Evolutionary conservation across 2,329 filamentous ascomycete species (phyloP).

Genomic region (Cadophora luteo-olivacea): DNA sequence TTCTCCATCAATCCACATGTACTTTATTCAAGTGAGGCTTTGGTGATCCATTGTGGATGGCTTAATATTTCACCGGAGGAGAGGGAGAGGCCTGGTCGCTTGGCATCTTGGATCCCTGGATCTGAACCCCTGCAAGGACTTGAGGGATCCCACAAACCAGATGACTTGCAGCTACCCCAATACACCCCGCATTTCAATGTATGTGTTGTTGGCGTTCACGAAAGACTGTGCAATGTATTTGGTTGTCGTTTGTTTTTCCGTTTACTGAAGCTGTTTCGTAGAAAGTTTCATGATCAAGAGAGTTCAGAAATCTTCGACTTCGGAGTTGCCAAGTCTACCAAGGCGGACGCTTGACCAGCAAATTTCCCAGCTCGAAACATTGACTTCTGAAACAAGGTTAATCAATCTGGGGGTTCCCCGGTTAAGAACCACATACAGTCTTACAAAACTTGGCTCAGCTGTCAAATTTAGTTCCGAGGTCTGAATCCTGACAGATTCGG

Average conservation of each 20-base stretch:
- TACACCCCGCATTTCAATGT: not conserved
- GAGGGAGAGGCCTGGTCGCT: slow-evolving; percentile 37
- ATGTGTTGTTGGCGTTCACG: not conserved
- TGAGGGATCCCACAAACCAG: not conserved
- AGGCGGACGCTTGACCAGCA: not conserved
- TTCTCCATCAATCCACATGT: slow-evolving; percentile 14
- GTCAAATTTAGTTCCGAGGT: not conserved
- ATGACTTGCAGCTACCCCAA: not conserved
- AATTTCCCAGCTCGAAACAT: slow-evolving; percentile 1
- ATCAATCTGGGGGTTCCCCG: not conserved
- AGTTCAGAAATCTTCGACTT: not conserved
- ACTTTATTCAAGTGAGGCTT: slow-evolving; percentile 6
- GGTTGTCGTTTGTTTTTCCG: not conserved
- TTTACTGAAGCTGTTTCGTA: not conserved
- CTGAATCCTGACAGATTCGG: not conserved
- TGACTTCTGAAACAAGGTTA: not conserved
- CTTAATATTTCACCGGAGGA: slow-evolving; percentile 13
- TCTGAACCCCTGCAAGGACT: not conserved
- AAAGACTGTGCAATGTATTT: not conserved
- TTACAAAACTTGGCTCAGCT: not conserved
- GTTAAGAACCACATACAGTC: not conserved
- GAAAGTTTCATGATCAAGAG: not conserved
- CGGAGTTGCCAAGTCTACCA: not conserved
- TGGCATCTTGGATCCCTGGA: not conserved
- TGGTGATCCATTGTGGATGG: slow-evolving; percentile 9